Evolutionary conservation across 2,329 filamentous ascomycete species (phyloP), one percentile per base, ranked within the genome.

Genomic region (Mollisiaceae sp.): DNA sequence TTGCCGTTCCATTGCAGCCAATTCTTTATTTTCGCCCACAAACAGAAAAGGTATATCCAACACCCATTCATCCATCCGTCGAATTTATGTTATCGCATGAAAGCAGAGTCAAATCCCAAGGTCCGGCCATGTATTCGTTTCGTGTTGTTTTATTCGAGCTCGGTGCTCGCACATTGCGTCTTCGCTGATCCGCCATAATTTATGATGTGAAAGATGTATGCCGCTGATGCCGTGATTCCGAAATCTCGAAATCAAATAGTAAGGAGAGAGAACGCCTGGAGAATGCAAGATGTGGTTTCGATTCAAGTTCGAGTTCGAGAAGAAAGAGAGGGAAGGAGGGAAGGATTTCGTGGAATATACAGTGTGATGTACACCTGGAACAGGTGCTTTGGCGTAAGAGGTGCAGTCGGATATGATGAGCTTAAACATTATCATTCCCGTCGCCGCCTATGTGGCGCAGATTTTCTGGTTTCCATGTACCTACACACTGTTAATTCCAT

Each of bases 391-490:
- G 27, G 27, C 27, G 27, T 3, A 32, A 32, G 27, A 32, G 27
- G 27, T 32, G 6, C 27, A 32, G 6, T 32, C 27, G 27, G 27
- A 32, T n/a, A 8, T 32, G 11, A 3, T 18, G 50, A 6, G 14
- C 8, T 11, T 11, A 32, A 52, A 1, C 41, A 35, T 36, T 60
- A 55, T 39, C 47, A 12, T 57, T 57, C 20, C 24, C 59, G 14
- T 63, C 64, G 38, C 61, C 57, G 52, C 89, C 89, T 72, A 92
- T 91, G 72, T 91, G 88, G 69, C 90, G 84, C 75, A 91, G 86
- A 71, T 78, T 85, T 75, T 91, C 89, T 27, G 90, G 89, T 77
- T 93, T 93, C 90, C 90, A 93, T 3, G 89, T 89, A 58, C 90
- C 90, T 92, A 27, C 24, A 47, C 24, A 14, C 56, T 35, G 52